Conservation (phyloP, 495 filamentous ascomycete genomes). For the Cenococcum geophilum region DNA sequence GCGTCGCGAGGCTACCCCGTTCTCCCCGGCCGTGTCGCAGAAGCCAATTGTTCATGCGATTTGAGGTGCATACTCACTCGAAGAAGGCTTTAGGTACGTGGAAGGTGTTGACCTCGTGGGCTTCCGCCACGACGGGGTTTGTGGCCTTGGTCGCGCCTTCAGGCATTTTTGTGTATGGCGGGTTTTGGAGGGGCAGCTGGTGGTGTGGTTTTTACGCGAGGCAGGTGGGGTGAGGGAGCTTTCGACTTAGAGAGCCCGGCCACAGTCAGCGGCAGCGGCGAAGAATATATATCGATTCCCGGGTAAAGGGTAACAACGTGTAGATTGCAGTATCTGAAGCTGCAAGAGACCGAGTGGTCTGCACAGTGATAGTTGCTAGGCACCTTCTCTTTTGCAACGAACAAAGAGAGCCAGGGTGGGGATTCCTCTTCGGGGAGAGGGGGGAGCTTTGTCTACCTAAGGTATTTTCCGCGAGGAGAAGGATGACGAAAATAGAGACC, state of each 20-base stretch:
- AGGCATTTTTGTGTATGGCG: slow-evolving; percentile 51
- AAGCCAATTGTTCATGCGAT: neutral
- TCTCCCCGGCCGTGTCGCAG: too few species aligned
- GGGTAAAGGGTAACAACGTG: neutral
- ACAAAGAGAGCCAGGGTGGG: neutral
- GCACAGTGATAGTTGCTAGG: neutral
- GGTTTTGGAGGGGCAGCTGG: neutral
- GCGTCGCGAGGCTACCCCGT: slow-evolving; percentile 1
- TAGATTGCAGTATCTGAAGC: neutral
- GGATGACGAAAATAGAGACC: slow-evolving; percentile 6
- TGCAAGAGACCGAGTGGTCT: neutral
- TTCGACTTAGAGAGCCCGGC: neutral
- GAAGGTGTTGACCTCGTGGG: slow-evolving; percentile 79
- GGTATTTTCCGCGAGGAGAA: slow-evolving; percentile 4
- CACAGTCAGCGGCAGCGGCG: neutral
- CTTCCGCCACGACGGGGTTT: slow-evolving; percentile 70
- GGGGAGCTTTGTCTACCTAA: neutral
- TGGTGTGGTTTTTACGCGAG: neutral
- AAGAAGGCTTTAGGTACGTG: slow-evolving; percentile 57
- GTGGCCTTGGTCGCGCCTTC: slow-evolving; percentile 52
- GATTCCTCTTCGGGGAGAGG: neutral
- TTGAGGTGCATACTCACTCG: slow-evolving; percentile 45
- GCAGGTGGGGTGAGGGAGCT: neutral
- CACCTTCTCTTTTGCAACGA: neutral
- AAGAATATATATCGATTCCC: neutral